Base-by-base conservation (phyloP, 805 yeast species). In the Yamadazyma kitorensis region DNA sequence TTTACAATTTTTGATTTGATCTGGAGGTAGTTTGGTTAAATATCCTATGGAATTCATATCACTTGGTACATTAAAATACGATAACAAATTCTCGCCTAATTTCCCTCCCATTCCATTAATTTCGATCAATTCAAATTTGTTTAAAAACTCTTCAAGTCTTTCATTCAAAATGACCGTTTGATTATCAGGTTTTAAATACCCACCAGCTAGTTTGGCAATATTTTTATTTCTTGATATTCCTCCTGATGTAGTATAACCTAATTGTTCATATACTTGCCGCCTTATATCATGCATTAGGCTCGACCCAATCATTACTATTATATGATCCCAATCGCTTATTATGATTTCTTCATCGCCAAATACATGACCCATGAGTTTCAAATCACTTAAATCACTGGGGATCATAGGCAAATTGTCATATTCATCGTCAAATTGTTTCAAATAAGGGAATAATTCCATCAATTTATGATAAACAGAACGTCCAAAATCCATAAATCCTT, bases 21-120 rank as follows among this genome's bases (percentile, higher is more conserved):
- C 14, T 45, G 29, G 4, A 74, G 31, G 51, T 51, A 74, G 73
- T 23, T 66, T 61, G 3, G 74, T 72, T 2, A 86, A 68, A 36
- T 55, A 68, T 3, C 69, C 59, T 5, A 62, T 55, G 4, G 47
- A 82, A 69, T 39, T 77, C 54, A 18, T 36, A 13, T 57, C 68
- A 3, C 61, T 59, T 0, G 82, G 85, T 2, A 76, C 58, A 2
- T 68, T 62, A n/a, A 88, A 55, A 13, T 62, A 55, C n/a, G 57
- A 54, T 12, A 69, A 41, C 1, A 87, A 64, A 9, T 63, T 60
- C 8, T 80, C 79, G 0, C 98, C 98, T 7, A 72, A 59, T 45
- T 86, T 86, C 2, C 98, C 98, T 5, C 98, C 98, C 70, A 91
- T 64, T 0, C 95, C 87, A 74, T 95, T 82, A 37, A 91, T 76